Evolutionary conservation across 2,329 filamentous ascomycete species (phyloP), one percentile per base, ranked within the genome.

Genomic region (Aureobasidium sp.): DNA sequence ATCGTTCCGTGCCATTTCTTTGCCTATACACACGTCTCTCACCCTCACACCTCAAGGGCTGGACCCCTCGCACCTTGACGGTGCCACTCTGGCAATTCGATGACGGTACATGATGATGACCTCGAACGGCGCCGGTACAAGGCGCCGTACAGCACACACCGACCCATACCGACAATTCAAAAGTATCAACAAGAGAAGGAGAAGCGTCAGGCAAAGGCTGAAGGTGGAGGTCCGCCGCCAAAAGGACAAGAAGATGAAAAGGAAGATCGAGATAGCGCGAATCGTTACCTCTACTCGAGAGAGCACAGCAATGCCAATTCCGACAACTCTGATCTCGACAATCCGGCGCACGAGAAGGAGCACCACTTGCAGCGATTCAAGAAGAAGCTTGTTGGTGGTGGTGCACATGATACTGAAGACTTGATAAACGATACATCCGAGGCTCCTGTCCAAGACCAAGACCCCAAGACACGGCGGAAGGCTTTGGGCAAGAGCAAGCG

Each of bases 391-490:
- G 60, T 37, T 21, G 51, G 51, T 4, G 61, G 65, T 17, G 61
- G 60, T 15, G 63, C 66, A 45, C 57, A 65, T 10, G 62, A 63
- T 21, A 46, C 66, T 23, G 61, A 63, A 6, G 64, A 69, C n/a
- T 65, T 68, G 13, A 66, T 68, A 25, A 64, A 73, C 51, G 77
- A 80, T 61, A 80, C 78, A 1, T 78, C 78, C 0, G 72, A 80
- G 64, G 71, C 71, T 15, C 65, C 67, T 4, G 62, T 73, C 25
- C 65, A 64, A 15, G 70, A 70, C 15, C 38, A 29, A 9, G 72
- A 79, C 60, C 75, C 78, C 0, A 78, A 76, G 65, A 71, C 77
- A 62, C 74, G 75, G 62, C 70, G 79, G 40, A 80, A 81, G 68
- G 65, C 69, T 13, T 76, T 80, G 74, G 79, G 80, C 67, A 76